These are phyloP conservation scores for Juncus inflexus DNA, from an alignment of 176 grass and related monocot genomes.

Conservation along the genomic window DNA sequence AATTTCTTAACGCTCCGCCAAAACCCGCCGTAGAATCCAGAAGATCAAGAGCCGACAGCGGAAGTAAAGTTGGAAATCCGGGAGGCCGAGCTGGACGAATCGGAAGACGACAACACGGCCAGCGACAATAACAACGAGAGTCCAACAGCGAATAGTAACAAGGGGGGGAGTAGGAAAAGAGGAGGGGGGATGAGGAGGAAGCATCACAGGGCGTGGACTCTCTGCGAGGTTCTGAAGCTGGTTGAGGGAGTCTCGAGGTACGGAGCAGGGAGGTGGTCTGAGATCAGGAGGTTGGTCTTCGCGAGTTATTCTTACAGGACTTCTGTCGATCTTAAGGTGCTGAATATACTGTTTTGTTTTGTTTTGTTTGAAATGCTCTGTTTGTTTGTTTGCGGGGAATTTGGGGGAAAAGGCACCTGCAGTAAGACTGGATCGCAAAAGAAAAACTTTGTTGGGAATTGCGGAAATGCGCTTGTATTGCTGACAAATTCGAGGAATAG, in stretches of 20 bases:
- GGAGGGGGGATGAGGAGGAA: constrained; percentile 48
- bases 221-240: constrained; percentile 81
- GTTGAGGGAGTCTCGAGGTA: constrained; percentile 87
- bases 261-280: constrained; percentile 93
- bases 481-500: too few species aligned
- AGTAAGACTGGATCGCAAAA: too few species aligned
- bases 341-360: neutral
- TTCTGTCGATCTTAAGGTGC: constrained; percentile 96
- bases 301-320: constrained; percentile 91
- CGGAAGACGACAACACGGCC: neutral
- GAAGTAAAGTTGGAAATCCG: constrained; percentile 15
- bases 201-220: constrained; percentile 95
- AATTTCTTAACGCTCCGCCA: too few species aligned
- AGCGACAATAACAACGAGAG: constrained; percentile 13
- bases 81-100: constrained; percentile 1
- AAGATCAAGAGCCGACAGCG: constrained; percentile 11
- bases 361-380: too few species aligned
- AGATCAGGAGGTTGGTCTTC: constrained; percentile 81
- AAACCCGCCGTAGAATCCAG: neutral
- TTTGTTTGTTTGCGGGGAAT: too few species aligned
- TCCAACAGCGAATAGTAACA: constrained; percentile 14
- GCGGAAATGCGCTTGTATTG: too few species aligned
- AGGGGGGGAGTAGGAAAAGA: neutral
- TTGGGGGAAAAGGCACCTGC: too few species aligned
- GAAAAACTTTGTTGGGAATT: too few species aligned